phyloP scores from a whole-genome alignment of 805 yeast species.

The Metschnikowia cerradonensis region DNA sequence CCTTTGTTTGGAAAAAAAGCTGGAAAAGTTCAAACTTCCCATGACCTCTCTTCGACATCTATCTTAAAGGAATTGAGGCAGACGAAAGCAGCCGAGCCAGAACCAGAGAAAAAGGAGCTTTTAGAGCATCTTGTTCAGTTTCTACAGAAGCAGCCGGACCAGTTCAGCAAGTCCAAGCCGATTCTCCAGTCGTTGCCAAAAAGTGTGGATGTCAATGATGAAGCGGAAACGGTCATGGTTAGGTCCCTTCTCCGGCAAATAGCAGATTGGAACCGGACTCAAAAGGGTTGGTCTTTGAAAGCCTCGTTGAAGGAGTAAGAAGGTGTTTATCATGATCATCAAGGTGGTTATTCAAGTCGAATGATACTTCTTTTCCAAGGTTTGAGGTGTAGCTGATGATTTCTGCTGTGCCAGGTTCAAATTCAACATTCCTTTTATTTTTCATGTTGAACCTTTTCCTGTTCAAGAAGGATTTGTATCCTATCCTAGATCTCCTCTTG shows the following conservation, averaged over 20 bases:
- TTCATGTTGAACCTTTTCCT: no score
- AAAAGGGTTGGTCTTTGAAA: conserved; percentile 63
- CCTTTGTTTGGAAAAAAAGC: no score
- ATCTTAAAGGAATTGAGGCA: conserved; percentile 47
- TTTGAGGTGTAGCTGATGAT: no score
- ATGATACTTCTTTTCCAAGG: no score
- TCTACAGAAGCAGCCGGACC: conserved; percentile 32
- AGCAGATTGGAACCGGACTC: conserved; percentile 59
- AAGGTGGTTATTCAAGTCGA: no score
- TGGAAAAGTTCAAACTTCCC: not conserved
- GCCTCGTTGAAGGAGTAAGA: conserved; percentile 32
- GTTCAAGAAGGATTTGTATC: no score
- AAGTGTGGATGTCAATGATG: conserved; percentile 20
- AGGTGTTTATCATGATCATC: no score
- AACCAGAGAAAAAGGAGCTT: conserved; percentile 11
- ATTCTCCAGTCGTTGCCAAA: conserved; percentile 37
- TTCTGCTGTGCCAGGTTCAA: no score
- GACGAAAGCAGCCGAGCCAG: conserved; percentile 15
- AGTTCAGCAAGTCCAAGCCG: conserved; percentile 47
- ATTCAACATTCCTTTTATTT: no score
- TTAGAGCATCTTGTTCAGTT: conserved; percentile 38
- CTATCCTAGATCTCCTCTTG: no score
- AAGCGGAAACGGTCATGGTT: conserved; percentile 54
- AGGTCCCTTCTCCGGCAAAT: conserved; percentile 66
- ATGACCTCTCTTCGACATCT: conserved; percentile 40